Base-by-base conservation (phyloP, 441 rosid species). In the Kokia cookei region DNA sequence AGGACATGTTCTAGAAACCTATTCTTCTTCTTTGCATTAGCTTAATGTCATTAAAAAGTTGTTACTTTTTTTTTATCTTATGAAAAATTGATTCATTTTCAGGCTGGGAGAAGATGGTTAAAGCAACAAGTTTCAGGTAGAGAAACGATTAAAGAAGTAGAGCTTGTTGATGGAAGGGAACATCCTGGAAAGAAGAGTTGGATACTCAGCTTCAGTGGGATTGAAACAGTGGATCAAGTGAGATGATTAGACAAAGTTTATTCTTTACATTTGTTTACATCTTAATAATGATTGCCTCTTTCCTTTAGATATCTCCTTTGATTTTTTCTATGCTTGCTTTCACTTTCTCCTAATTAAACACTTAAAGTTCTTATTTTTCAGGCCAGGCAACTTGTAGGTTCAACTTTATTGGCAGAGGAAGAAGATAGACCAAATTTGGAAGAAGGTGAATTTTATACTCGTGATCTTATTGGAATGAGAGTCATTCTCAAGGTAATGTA, bases 31-130 rank as follows among this genome's bases (percentile, higher is more conserved):
- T 10, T 65, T 14, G 69, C 29, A 73, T 7, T 40, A 43, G 54
- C 17, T 2, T 48, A 35, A 2, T 13, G 12, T 19, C 17, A 4
- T 15, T 26, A 24, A 32, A 10, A 40, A 45, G 15, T n/a, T 65
- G 47, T 60, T 14, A 60, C 7, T 67, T 79, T 32, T 22, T 3
- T 11, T 35, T 0, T 13, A 2, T 26, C 22, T 24, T 11, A 24
- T 57, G 43, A 7, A 7, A 60, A 73, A 7, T n/a, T 54, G 65
- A 35, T 74, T 37, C 57, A 50, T 60, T 69, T 79, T 65, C 80
- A 94, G 99, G 89, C 93, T 71, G 98, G 99, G 72, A 87, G 73
- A 85, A 89, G 99, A 87, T 94, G 99, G 98, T 75, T 94, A 74
- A 88, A 83, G 81, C 93, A 86, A 79, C 86, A 76, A 60, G 78